These are phyloP conservation scores for Botryotinia narcissicola DNA, from an alignment of 2,329 filamentous ascomycete genomes.

Conservation along the genomic window DNA sequence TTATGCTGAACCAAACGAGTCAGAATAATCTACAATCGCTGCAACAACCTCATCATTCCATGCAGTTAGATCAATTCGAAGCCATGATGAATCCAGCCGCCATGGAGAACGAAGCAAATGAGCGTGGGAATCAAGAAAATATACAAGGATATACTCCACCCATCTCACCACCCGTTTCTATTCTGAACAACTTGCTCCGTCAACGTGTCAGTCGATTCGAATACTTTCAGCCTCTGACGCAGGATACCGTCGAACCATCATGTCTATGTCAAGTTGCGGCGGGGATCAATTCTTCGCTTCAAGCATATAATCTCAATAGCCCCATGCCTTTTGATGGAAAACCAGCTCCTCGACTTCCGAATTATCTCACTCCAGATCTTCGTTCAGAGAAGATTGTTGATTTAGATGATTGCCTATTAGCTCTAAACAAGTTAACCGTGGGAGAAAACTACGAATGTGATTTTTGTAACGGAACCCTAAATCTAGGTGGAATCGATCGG, in stretches of 20 bases:
- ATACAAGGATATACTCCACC: not conserved
- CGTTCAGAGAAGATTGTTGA: not conserved
- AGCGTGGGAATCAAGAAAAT: not conserved
- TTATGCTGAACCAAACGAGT: not conserved
- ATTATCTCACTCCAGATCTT: not conserved
- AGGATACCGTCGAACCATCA: not conserved
- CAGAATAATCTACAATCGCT: not conserved
- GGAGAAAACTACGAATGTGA: not conserved
- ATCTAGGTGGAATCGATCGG: not conserved
- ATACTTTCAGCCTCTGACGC: not conserved
- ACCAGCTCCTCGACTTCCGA: not conserved
- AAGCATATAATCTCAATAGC: not conserved
- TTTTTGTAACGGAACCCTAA: not conserved
- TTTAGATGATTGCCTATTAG: not conserved
- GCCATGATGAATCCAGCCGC: not conserved
- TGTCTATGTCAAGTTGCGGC: not conserved
- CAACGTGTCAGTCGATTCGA: not conserved
- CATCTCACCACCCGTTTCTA: no score
- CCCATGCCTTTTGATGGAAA: slow-evolving; percentile 5
- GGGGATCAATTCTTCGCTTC: not conserved
- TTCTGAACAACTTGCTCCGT: not conserved
- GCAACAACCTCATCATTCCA: no score
- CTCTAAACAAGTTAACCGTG: not conserved
- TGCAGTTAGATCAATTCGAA: not conserved
- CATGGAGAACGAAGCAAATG: not conserved